A percentile compares a stretch with the other conserved stretches of the same genome.
Evolutionary conservation across 495 filamentous ascomycete genomes (phyloP).

Genomic region (Amniculicola lignicola): DNA sequence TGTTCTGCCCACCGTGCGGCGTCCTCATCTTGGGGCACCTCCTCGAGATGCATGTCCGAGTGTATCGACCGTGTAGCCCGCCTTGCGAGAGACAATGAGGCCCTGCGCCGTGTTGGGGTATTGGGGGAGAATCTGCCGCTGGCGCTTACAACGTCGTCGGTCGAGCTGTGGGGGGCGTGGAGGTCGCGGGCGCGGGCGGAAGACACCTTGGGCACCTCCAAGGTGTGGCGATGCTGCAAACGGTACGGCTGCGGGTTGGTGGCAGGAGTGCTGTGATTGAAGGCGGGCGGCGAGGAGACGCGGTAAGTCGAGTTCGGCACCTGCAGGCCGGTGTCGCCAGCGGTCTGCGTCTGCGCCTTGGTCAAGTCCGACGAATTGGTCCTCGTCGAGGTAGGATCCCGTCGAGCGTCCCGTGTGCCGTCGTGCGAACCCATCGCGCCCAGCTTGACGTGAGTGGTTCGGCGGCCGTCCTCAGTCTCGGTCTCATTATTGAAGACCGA

Average conservation of each 20-base stretch:
- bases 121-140: constrained; percentile 87
- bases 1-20: constrained; percentile 89
- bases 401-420: constrained; percentile 17
- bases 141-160: constrained; percentile 62
- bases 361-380: constrained; percentile 17
- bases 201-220: constrained; percentile 75
- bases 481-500: constrained; percentile 23
- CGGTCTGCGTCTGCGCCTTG: background rate
- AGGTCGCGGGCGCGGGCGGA: constrained; percentile 55
- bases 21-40: constrained; percentile 82
- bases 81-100: constrained; percentile 77
- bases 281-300: constrained; percentile 72
- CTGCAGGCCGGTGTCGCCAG: constrained; percentile 33
- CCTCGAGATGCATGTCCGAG: constrained; percentile 78
- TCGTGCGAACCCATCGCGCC: constrained; percentile 7
- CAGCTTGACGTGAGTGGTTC: constrained; percentile 32
- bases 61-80: constrained; percentile 79
- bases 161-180: constrained; percentile 50
- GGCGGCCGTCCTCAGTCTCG: constrained; percentile 15
- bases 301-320: constrained; percentile 55
- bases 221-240: constrained; percentile 79
- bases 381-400: background rate
- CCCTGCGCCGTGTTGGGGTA: constrained; percentile 58
- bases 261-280: constrained; percentile 46
- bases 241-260: constrained; percentile 46